phyloP scores from a whole-genome alignment of 2,329 filamentous ascomycete genomes.

The Penicillium sp. region DNA sequence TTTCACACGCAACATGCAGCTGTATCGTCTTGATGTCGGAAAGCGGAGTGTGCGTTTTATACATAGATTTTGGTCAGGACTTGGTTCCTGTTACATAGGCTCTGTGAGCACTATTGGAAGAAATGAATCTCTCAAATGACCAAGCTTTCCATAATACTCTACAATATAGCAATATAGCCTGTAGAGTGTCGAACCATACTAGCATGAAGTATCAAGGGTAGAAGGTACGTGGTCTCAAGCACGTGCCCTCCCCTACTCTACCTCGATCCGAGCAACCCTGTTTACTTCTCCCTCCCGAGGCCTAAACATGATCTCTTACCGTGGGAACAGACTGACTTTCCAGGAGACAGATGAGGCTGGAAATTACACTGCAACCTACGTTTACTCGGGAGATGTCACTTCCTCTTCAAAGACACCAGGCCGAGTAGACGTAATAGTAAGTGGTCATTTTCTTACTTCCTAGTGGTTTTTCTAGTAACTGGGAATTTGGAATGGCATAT shows the following conservation, averaged over 20 bases:
- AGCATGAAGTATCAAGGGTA: neutral
- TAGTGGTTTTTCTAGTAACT: neutral
- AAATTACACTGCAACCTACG: constrained; percentile 49
- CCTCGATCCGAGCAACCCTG: neutral
- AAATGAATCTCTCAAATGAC: neutral
- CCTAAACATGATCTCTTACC: neutral
- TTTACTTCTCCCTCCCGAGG: neutral
- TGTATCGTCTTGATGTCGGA: constrained; percentile 13
- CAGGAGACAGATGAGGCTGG: constrained; percentile 51
- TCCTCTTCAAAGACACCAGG: constrained; percentile 19
- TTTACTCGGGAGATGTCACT: constrained; percentile 38
- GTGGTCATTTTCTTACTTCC: constrained; percentile 10
- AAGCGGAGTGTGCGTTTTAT: constrained; percentile 10
- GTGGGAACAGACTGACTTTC: constrained; percentile 23
- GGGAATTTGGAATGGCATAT: neutral
- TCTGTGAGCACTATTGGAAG: constrained; percentile 20
- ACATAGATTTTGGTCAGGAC: constrained; percentile 16
- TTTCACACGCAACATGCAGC: constrained; percentile 16
- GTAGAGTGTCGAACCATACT: neutral
- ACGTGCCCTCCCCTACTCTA: constrained; percentile 5
- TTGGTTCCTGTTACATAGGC: constrained; percentile 17
- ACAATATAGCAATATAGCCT: neutral
- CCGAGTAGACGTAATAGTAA: constrained; percentile 48
- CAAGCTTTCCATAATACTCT: neutral
- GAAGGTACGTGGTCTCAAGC: constrained; percentile 1